Conservation (phyloP, 2,329 filamentous ascomycete genomes). For the Cryphonectria carpinicola region DNA sequence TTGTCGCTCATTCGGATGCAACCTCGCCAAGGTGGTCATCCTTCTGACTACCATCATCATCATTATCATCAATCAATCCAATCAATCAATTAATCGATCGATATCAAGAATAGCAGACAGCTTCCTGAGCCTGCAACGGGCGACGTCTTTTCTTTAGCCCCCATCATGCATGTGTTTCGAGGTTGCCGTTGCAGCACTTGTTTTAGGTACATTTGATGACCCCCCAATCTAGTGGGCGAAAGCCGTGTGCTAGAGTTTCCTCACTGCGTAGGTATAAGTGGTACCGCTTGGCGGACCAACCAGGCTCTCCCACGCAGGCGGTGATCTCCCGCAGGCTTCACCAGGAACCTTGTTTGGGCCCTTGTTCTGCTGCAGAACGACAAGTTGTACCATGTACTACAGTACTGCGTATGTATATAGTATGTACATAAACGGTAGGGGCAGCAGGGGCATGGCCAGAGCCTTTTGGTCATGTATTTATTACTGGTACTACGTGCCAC, state of each 20-base stretch:
- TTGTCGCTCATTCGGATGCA: slow-evolving; percentile 17
- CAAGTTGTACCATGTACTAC: too few species aligned
- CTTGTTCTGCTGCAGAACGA: neutral
- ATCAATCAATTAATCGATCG: too few species aligned
- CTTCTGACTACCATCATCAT: neutral
- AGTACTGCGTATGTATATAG: too few species aligned
- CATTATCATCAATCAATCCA: too few species aligned
- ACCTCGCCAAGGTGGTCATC: neutral
- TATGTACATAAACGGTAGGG: too few species aligned
- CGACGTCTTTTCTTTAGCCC: neutral
- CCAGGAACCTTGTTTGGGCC: slow-evolving; percentile 3
- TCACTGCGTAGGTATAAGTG: neutral
- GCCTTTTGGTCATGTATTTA: too few species aligned
- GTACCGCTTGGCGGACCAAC: slow-evolving; percentile 19
- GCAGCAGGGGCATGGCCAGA: too few species aligned
- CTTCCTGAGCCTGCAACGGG: too few species aligned
- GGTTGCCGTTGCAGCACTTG: slow-evolving; percentile 26
- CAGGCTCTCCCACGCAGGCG: slow-evolving; percentile 27
- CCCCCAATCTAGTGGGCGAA: neutral
- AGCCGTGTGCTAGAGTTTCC: neutral
- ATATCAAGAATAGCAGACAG: too few species aligned
- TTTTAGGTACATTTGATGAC: neutral
- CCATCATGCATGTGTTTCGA: neutral
- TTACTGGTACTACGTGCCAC: too few species aligned
- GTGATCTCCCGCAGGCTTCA: slow-evolving; percentile 20